Percentiles rank a stretch among this genome's conserved stretches.
Conservation (phyloP, 805 yeast species). For the Zygosaccharomyces rouxii region DNA sequence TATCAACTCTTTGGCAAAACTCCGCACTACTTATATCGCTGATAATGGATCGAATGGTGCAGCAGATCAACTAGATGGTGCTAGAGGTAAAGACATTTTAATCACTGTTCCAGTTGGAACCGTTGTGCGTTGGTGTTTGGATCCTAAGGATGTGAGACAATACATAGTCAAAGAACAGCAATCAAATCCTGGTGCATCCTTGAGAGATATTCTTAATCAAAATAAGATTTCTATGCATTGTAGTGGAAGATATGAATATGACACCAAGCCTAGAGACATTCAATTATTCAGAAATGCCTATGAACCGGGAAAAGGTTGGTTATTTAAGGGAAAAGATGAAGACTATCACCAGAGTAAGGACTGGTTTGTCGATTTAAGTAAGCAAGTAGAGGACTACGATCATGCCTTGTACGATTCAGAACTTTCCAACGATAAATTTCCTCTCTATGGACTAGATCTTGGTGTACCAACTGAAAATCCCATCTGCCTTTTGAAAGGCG, state of each 20-base stretch:
- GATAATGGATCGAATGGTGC: slow-evolving; percentile 68
- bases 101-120: slow-evolving; percentile 93
- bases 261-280: slow-evolving; percentile 39
- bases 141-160: slow-evolving; percentile 48
- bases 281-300: slow-evolving; percentile 64
- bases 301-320: slow-evolving; percentile 80
- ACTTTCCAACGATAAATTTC: slow-evolving; percentile 60
- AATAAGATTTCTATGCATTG: slow-evolving; percentile 34
- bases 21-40: slow-evolving; percentile 67
- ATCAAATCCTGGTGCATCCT: slow-evolving; percentile 18
- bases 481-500: slow-evolving; percentile 69
- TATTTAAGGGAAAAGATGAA: slow-evolving; percentile 72
- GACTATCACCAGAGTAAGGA: slow-evolving; percentile 62
- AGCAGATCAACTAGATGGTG: slow-evolving; percentile 79
- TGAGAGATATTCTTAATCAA: slow-evolving; percentile 22
- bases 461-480: slow-evolving; percentile 60
- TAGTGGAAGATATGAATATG: slow-evolving; percentile 29
- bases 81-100: slow-evolving; percentile 70
- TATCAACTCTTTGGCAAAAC: slow-evolving; percentile 62
- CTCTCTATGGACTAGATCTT: slow-evolving; percentile 76
- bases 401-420: slow-evolving; percentile 54
- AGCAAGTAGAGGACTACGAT: slow-evolving; percentile 64
- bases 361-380: slow-evolving; percentile 61
- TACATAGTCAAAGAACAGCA: slow-evolving; percentile 20
- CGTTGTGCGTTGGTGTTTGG: slow-evolving; percentile 76